phyloP scores from a whole-genome alignment of 352 stramenopile species.

The Globisporangium uncinulatum region DNA sequence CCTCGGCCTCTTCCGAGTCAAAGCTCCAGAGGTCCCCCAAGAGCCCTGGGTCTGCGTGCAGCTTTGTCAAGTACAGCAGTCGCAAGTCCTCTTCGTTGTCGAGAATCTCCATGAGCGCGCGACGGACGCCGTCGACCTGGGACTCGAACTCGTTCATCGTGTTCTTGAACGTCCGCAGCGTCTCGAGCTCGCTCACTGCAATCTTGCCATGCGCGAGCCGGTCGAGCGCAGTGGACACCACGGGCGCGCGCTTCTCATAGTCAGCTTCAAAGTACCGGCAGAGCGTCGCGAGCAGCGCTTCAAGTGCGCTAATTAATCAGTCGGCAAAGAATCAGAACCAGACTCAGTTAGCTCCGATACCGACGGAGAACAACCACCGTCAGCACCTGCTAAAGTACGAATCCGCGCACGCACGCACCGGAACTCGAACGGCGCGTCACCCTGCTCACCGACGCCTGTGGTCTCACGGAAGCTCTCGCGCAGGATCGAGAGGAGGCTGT shows the following conservation, averaged over 20 bases:
- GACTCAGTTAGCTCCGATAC: too few species aligned
- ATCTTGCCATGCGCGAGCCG: conserved; percentile 42
- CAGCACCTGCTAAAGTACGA: too few species aligned
- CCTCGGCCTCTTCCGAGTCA: not conserved
- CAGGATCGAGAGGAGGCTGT: conserved; percentile 35
- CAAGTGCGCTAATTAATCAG: conserved; percentile 22
- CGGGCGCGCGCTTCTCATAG: conserved; percentile 1
- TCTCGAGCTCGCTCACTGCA: conserved; percentile 47
- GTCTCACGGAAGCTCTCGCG: conserved; percentile 35
- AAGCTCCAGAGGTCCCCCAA: conserved; percentile 24
- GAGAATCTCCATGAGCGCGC: conserved; percentile 55
- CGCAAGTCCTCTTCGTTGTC: conserved; percentile 28
- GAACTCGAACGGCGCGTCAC: conserved; percentile 32
- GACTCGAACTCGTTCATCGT: conserved; percentile 67
- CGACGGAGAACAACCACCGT: too few species aligned
- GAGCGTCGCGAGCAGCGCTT: conserved; percentile 26
- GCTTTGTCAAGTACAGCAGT: conserved; percentile 40
- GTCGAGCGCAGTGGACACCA: conserved; percentile 25
- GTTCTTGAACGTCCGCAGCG: conserved; percentile 61
- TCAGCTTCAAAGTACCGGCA: conserved; percentile 15
- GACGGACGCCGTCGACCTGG: conserved; percentile 53
- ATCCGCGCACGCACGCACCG: conserved; percentile 13
- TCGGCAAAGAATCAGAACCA: too few species aligned
- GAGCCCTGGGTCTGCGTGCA: conserved; percentile 55
- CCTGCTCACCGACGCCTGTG: conserved; percentile 6